These are phyloP conservation scores for Cytospora schulzeri DNA, from an alignment of 2,329 filamentous ascomycete genomes.

Conservation along the genomic window DNA sequence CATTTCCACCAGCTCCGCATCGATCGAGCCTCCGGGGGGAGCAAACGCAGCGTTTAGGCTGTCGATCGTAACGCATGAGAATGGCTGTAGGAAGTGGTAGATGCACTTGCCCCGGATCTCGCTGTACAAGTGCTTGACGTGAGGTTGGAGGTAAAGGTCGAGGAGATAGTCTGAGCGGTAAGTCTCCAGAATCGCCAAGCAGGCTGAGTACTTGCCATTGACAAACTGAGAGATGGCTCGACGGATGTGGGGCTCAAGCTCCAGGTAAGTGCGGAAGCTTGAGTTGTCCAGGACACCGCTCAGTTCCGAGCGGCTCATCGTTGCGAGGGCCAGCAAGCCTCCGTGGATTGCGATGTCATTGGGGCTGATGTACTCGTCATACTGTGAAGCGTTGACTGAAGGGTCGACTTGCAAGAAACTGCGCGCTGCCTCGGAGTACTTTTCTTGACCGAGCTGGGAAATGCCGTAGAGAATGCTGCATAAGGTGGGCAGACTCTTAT, in stretches of 20 bases:
- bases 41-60: conserved; percentile 80
- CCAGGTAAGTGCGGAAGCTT: conserved; percentile 82
- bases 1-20: conserved; percentile 75
- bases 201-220: conserved; percentile 84
- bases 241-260: conserved; percentile 90
- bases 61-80: conserved; percentile 80
- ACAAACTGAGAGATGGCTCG: conserved; percentile 89
- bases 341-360: conserved; percentile 95
- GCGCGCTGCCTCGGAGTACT: conserved; percentile 65
- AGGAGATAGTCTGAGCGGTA: conserved; percentile 87
- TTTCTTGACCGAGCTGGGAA: conserved; percentile 49
- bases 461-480: conserved; percentile 55
- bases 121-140: conserved; percentile 70
- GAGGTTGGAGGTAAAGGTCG: conserved; percentile 79
- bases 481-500: conserved; percentile 51
- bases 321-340: conserved; percentile 84
- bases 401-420: conserved; percentile 68
- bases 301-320: conserved; percentile 79
- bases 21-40: conserved; percentile 61
- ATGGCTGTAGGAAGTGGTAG: conserved; percentile 87
- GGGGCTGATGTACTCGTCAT: conserved; percentile 72
- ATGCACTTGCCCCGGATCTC: conserved; percentile 88
- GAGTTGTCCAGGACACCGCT: conserved; percentile 75
- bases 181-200: conserved; percentile 77
- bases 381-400: conserved; percentile 50